A percentile compares a stretch with the other conserved stretches of the same genome.
Conservation (phyloP, 2,329 filamentous ascomycete species). For the Sclerotinia trifoliorum region DNA sequence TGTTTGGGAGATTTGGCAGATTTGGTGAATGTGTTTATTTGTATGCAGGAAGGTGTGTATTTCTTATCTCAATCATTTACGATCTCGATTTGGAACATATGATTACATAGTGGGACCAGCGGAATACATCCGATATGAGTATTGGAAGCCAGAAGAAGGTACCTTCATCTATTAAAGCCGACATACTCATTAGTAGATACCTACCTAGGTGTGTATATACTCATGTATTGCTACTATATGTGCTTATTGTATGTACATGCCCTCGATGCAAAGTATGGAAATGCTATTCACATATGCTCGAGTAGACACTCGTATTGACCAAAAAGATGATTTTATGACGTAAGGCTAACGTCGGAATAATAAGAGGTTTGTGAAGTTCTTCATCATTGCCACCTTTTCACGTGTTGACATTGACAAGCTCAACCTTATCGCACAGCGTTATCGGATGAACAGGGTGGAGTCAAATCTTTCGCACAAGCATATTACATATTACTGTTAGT, state of each 20-base stretch:
- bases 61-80: not conserved
- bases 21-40: not conserved
- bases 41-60: not conserved
- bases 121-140: too few relatives aligned
- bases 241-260: too few relatives aligned
- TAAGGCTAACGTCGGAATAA: too few relatives aligned
- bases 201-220: too few relatives aligned
- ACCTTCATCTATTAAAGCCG: too few relatives aligned
- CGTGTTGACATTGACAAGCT: not conserved
- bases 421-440: conserved; percentile 14
- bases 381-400: not conserved
- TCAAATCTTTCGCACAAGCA: conserved; percentile 1
- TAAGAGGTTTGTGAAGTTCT: not conserved
- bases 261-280: not conserved
- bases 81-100: not conserved
- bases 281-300: not conserved
- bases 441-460: conserved; percentile 19
- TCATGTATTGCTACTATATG: too few relatives aligned
- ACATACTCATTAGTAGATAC: not conserved
- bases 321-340: not conserved
- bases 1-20: conserved; percentile 21
- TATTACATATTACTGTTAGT: not conserved
- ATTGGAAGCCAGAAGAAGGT: too few relatives aligned
- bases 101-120: not conserved
- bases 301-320: not conserved